Evolutionary conservation across 164 flowering plant species (phyloP).

Genomic region (Sedum album): DNA sequence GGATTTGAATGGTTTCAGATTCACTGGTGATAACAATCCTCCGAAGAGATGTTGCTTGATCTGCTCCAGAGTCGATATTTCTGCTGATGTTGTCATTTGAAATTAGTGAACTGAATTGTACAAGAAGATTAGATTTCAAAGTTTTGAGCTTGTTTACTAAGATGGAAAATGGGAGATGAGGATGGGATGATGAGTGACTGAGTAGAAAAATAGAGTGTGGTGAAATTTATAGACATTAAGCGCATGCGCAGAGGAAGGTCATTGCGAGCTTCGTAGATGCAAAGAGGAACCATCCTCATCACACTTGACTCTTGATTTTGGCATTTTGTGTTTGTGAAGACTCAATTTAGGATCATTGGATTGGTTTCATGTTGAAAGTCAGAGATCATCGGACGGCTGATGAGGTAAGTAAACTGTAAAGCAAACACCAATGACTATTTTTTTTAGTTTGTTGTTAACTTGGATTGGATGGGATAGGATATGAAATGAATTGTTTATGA

Average conservation of each 20-base stretch:
- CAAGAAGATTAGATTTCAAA: neutral
- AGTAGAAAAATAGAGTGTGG: neutral
- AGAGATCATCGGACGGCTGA: neutral
- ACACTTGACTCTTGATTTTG: too few species aligned
- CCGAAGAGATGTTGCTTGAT: slow-evolving; percentile 20
- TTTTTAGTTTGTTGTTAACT: neutral
- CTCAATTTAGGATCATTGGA: neutral
- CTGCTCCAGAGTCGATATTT: slow-evolving; percentile 14
- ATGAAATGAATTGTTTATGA: neutral
- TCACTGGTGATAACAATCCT: slow-evolving; percentile 10
- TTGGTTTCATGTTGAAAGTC: neutral
- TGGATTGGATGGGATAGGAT: neutral
- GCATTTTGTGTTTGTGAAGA: neutral
- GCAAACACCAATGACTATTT: neutral
- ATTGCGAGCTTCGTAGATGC: neutral
- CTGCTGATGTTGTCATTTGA: slow-evolving; percentile 12
- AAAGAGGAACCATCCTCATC: slow-evolving; percentile 1
- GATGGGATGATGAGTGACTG: neutral
- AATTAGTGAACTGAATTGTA: neutral
- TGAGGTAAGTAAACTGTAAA: slow-evolving; percentile 4
- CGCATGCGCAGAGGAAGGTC: slow-evolving; percentile 1
- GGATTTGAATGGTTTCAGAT: neutral
- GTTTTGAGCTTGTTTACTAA: too few species aligned
- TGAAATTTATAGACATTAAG: neutral
- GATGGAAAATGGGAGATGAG: too few species aligned